These are phyloP conservation scores for Heracleum sosnowskyi DNA, from an alignment of 129 eudicot species.

Conservation along the genomic window DNA sequence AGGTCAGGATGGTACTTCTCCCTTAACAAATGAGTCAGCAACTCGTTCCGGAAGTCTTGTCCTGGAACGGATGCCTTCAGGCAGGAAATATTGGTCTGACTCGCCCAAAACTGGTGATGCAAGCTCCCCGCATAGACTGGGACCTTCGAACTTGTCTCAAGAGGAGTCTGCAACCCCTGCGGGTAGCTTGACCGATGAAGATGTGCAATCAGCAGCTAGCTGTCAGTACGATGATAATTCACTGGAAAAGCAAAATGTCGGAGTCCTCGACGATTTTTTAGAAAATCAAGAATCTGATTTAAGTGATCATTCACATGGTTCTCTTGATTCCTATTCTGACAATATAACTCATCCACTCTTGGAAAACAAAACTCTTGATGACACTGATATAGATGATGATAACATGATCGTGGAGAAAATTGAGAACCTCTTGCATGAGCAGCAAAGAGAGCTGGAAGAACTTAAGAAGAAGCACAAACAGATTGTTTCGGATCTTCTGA, in stretches of 20 bases:
- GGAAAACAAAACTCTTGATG: neutral
- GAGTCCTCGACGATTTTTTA: neutral
- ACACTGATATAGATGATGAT: conserved; percentile 26
- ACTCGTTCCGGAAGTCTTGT: conserved; percentile 28
- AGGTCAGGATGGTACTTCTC: conserved; percentile 37
- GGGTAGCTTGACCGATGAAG: conserved; percentile 33
- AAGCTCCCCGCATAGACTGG: conserved; percentile 48
- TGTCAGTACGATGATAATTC: conserved; percentile 20
- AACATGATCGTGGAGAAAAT: conserved; percentile 43
- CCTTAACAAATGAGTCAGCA: conserved; percentile 30
- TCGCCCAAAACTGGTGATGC: conserved; percentile 44
- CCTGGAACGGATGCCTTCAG: conserved; percentile 72
- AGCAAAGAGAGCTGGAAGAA: conserved; percentile 68
- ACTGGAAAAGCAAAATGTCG: conserved; percentile 10
- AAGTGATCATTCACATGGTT: neutral
- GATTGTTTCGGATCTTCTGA: conserved; percentile 41
- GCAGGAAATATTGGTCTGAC: conserved; percentile 74
- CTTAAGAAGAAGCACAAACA: conserved; percentile 56
- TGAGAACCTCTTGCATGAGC: conserved; percentile 48
- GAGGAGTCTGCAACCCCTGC: conserved; percentile 19
- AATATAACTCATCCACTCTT: neutral
- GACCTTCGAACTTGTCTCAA: conserved; percentile 34
- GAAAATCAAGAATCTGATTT: conserved; percentile 6
- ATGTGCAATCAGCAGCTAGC: conserved; percentile 20
- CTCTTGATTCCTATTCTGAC: neutral